A percentile compares a stretch with the other conserved stretches of the same genome.
phyloP scores from a whole-genome alignment of 2,329 filamentous ascomycete species.

The Metarhizium rileyi region DNA sequence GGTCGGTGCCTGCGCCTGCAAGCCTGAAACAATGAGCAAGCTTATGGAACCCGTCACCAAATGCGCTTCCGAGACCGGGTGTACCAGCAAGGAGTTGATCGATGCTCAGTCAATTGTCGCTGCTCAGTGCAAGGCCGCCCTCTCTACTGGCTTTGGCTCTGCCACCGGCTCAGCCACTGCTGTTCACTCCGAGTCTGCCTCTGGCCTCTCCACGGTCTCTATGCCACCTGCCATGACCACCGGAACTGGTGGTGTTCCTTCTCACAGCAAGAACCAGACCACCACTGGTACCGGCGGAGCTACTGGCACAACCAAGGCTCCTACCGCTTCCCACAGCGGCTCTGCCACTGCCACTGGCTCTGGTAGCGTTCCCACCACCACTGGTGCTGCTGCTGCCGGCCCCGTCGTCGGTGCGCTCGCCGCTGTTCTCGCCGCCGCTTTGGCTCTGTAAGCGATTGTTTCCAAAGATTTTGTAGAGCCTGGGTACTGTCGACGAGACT shows the following conservation, averaged over 20 bases:
- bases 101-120: conserved; percentile 22
- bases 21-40: conserved; percentile 24
- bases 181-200: neutral
- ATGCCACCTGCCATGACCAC: conserved; percentile 5
- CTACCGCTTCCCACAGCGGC: neutral
- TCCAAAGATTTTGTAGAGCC: neutral
- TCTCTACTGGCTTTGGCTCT: conserved; percentile 3
- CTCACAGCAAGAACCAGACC: conserved; percentile 9
- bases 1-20: conserved; percentile 28
- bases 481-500: neutral
- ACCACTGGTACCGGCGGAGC: conserved; percentile 1
- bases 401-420: conserved; percentile 18
- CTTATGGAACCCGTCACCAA: conserved; percentile 19
- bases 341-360: neutral
- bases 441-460: conserved; percentile 21
- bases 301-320: neutral
- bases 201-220: conserved; percentile 4
- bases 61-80: conserved; percentile 24
- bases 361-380: conserved; percentile 1
- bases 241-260: conserved; percentile 4
- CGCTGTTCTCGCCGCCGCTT: conserved; percentile 20
- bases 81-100: conserved; percentile 20
- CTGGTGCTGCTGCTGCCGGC: conserved; percentile 2
- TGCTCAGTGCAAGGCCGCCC: conserved; percentile 17
- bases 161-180: conserved; percentile 4